Evolutionary conservation across 345 rosid genomes (phyloP).

Genomic region (Eucalyptus tenuipes): DNA sequence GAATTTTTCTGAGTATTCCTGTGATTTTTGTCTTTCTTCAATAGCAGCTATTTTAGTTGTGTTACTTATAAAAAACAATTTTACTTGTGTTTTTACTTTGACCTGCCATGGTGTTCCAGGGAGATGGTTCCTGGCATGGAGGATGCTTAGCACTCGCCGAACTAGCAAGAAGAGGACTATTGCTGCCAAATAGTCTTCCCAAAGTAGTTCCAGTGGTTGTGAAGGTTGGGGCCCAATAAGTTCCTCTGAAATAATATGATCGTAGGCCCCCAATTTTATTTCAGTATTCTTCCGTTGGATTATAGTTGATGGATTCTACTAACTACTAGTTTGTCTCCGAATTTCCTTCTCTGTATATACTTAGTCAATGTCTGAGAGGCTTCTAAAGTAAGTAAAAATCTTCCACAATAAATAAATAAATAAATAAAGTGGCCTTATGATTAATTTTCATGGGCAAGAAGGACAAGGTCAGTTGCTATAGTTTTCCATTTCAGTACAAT

Average conservation of each 20-base stretch:
- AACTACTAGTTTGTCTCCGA: neutral
- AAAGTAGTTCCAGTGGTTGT: slow-evolving; percentile 73
- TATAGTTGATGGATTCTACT: neutral
- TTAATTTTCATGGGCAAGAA: neutral
- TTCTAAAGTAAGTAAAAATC: neutral
- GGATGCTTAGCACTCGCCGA: slow-evolving; percentile 97
- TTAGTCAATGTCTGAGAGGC: neutral
- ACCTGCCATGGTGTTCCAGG: slow-evolving; percentile 23
- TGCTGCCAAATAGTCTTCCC: slow-evolving; percentile 82
- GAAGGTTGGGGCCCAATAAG: slow-evolving; percentile 37
- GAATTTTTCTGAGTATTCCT: neutral
- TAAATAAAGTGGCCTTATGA: neutral
- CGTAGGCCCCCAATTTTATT: neutral
- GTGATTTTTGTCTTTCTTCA: neutral
- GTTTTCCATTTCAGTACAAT: neutral
- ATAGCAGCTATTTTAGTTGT: neutral
- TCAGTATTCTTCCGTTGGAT: neutral
- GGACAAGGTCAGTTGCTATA: neutral
- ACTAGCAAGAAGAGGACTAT: slow-evolving; percentile 90
- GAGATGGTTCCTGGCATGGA: slow-evolving; percentile 99
- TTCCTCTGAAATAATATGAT: neutral
- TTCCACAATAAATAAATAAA: neutral
- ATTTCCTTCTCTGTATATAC: neutral
- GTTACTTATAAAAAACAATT: neutral
- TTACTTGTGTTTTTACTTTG: neutral